Base-by-base conservation (phyloP, 257 asterid genomes). In the Nicotiana sylvestris region DNA sequence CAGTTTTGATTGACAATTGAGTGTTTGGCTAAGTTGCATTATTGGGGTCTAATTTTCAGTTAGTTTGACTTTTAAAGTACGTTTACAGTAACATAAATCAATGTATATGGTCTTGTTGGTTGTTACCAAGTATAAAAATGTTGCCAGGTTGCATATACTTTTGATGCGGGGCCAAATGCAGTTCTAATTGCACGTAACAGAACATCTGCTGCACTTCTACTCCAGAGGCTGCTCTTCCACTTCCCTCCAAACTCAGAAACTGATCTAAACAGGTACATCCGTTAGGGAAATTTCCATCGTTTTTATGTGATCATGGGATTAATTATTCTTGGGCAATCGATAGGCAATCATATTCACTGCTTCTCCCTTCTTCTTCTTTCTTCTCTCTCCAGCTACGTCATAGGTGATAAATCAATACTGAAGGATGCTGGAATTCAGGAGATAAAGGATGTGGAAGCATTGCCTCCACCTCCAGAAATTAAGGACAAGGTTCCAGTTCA, bases 131-230 rank as follows among this genome's bases (percentile, higher is more conserved):
- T 6, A 5, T n/a, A n/a, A n/a, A 0, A 37, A 39, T 43, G 11
- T 74, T 57, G 53, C 33, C 94, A 93, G 99, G 97, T 91, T 82
- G 97, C 98, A 33, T 94, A 95, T 81, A 95, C 99, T 81, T 94
- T 92, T 70, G 98, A 95, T 83, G 97, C 97, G 3, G 97, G 99
- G 83, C 99, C 99, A 69, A 94, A 96, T 80, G 97, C 98, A 55
- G 98, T 94, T 37, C 68, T 96, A 78, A 96, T 96, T 85, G 92
- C 99, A 64, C 94, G 88, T n/a, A 88, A 96, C 87, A 87, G 98
- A 89, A 90, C 88, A 81, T 77, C 87, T 77, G 92, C 97, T 33
- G 85, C 94, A 60, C 89, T 77, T 27, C 89, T 92, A 80, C 94
- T 92, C 55, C 94, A 93, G 85, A 92, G 94, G 80, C 90, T 92